Percentiles rank a stretch among this genome's conserved stretches.
These are phyloP conservation scores for Naganishia antarctica DNA, from an alignment of 768 basidiomycete genomes.

Conservation along the genomic window DNA sequence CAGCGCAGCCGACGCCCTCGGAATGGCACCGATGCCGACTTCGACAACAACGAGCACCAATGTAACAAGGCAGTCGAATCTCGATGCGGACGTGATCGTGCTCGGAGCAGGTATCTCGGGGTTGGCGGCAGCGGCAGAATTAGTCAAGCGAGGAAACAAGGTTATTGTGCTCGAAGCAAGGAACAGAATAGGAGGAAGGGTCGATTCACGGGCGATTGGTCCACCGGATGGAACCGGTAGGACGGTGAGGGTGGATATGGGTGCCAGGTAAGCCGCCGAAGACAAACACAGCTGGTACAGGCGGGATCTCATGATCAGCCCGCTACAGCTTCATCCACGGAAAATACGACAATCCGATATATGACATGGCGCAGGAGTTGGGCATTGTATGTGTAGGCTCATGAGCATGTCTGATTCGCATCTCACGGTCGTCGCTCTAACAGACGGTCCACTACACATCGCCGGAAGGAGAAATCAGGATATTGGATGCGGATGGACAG, in stretches of 20 bases:
- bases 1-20: neutral
- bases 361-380: slow-evolving; percentile 24
- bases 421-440: neutral
- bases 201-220: slow-evolving; percentile 7
- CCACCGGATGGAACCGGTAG: neutral
- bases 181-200: slow-evolving; percentile 41
- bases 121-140: slow-evolving; percentile 34
- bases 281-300: no score
- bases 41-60: neutral
- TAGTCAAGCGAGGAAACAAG: slow-evolving; percentile 34
- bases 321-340: slow-evolving; percentile 21
- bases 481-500: slow-evolving; percentile 11
- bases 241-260: slow-evolving; percentile 12
- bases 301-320: no score
- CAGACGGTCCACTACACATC: slow-evolving; percentile 15
- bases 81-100: slow-evolving; percentile 17
- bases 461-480: neutral
- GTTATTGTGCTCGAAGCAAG: slow-evolving; percentile 46
- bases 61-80: neutral
- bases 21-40: neutral
- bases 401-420: neutral
- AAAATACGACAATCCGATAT: slow-evolving; percentile 29
- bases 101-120: slow-evolving; percentile 24
- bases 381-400: slow-evolving; percentile 14
- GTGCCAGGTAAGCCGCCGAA: slow-evolving; percentile 18